phyloP scores from a whole-genome alignment of 208 protist genomes.

The Leptomonas pyrrhocoris region DNA sequence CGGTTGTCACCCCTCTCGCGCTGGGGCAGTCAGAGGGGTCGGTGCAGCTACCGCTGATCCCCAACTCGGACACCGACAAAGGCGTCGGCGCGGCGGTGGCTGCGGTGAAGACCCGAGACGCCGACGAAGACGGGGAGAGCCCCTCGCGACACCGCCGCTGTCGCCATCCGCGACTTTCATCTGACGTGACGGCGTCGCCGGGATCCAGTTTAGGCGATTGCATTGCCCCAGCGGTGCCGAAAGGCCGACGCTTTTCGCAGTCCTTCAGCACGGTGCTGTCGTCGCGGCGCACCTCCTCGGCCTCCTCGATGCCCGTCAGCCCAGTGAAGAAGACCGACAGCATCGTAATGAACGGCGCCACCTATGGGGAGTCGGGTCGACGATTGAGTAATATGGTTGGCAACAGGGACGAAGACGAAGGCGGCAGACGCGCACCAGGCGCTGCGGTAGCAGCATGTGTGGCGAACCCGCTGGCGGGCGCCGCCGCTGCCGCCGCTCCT shows the following conservation, averaged over 20 bases:
- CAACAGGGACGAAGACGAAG: not conserved
- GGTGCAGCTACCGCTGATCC: slow-evolving; percentile 32
- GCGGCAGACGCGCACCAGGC: not conserved
- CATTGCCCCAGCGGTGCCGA: not conserved
- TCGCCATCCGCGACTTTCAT: too few relatives aligned
- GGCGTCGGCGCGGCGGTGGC: not conserved
- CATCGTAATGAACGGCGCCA: slow-evolving; percentile 1
- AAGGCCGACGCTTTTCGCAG: slow-evolving; percentile 2
- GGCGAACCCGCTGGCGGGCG: not conserved
- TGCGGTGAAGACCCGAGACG: too few relatives aligned
- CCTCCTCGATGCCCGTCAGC: slow-evolving; percentile 6
- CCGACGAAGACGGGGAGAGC: too few relatives aligned
- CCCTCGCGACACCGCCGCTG: too few relatives aligned
- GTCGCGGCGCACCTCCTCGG: slow-evolving; percentile 8
- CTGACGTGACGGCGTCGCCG: too few relatives aligned
- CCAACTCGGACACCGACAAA: slow-evolving; percentile 6
- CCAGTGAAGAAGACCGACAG: slow-evolving; percentile 10
- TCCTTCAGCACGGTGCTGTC: slow-evolving; percentile 12
- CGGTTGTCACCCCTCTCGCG: not conserved
- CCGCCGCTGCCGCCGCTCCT: not conserved
- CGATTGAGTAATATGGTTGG: not conserved
- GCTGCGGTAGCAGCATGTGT: not conserved
- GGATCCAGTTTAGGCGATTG: not conserved
- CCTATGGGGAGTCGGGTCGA: not conserved
- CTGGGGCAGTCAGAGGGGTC: not conserved